Evolutionary conservation across 164 flowering plant species (phyloP).

Genomic region (Litsea cubeba): DNA sequence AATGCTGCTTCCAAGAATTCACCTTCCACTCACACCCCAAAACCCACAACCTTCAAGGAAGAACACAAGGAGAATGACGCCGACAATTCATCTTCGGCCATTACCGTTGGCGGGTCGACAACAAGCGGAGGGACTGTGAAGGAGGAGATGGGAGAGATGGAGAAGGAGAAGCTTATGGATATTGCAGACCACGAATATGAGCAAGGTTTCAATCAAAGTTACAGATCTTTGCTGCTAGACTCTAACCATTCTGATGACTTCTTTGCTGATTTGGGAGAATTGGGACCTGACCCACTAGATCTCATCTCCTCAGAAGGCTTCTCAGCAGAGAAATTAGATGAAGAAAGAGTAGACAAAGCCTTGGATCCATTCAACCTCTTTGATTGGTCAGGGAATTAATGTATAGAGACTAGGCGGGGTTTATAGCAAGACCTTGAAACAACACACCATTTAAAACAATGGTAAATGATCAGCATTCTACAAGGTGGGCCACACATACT

Average conservation of each 20-base stretch:
- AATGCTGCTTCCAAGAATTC: slow-evolving; percentile 26
- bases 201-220: slow-evolving; percentile 28
- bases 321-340: slow-evolving; percentile 22
- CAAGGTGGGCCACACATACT: background rate
- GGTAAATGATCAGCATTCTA: background rate
- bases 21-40: slow-evolving; percentile 17
- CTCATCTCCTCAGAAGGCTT: slow-evolving; percentile 47
- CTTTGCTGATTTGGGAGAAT: slow-evolving; percentile 63
- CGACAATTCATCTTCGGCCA: slow-evolving; percentile 5
- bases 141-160: slow-evolving; percentile 39
- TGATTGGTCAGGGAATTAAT: slow-evolving; percentile 52
- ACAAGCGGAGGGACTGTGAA: slow-evolving; percentile 23
- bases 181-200: slow-evolving; percentile 19
- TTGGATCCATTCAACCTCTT: slow-evolving; percentile 55
- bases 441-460: slow-evolving; percentile 6
- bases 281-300: slow-evolving; percentile 55
- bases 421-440: slow-evolving; percentile 34
- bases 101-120: slow-evolving; percentile 3
- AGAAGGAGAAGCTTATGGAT: slow-evolving; percentile 24
- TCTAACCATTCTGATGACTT: slow-evolving; percentile 38
- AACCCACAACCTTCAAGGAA: slow-evolving; percentile 30
- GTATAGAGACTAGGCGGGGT: slow-evolving; percentile 30
- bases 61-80: slow-evolving; percentile 30
- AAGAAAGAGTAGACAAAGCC: slow-evolving; percentile 25
- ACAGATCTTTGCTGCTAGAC: slow-evolving; percentile 33